phyloP scores from a whole-genome alignment of 352 stramenopile genomes.

The Phytophthora quininea region DNA sequence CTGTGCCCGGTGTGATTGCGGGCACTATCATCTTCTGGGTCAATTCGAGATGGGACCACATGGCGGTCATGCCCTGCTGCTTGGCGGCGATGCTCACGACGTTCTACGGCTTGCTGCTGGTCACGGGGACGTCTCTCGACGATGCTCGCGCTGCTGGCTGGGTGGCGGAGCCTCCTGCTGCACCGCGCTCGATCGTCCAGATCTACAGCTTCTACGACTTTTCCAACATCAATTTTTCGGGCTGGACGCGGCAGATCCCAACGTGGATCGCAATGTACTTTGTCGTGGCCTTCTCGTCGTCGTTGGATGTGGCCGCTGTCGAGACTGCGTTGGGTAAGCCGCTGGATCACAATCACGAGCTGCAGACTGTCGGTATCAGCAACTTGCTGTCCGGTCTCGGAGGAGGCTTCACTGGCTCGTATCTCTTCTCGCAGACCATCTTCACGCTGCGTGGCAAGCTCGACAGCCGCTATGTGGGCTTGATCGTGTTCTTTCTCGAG shows the following conservation, averaged over 20 bases:
- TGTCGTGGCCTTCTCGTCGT: conserved; percentile 98
- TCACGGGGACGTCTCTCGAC: conserved; percentile 78
- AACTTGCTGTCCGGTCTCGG: conserved; percentile 96
- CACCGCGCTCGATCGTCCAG: conserved; percentile 62
- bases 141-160: conserved; percentile 92
- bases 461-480: conserved; percentile 69
- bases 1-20: conserved; percentile 84
- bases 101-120: conserved; percentile 84
- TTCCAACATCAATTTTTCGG: conserved; percentile 60
- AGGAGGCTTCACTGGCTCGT: conserved; percentile 98
- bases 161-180: conserved; percentile 83
- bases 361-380: conserved; percentile 95
- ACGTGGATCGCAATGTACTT: conserved; percentile 98
- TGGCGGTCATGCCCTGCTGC: conserved; percentile 81
- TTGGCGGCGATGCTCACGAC: conserved; percentile 90
- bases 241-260: conserved; percentile 75
- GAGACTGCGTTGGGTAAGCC: conserved; percentile 95
- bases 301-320: conserved; percentile 97
- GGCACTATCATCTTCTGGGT: conserved; percentile 88
- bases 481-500: conserved; percentile 83
- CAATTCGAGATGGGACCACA: conserved; percentile 81
- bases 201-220: conserved; percentile 88
- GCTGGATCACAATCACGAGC: conserved; percentile 96
- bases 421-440: conserved; percentile 99
- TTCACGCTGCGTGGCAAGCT: conserved; percentile 85